Evolutionary conservation across 345 rosid genomes (phyloP), one percentile per base, ranked within the genome.

Genomic region (Acer negundo): DNA sequence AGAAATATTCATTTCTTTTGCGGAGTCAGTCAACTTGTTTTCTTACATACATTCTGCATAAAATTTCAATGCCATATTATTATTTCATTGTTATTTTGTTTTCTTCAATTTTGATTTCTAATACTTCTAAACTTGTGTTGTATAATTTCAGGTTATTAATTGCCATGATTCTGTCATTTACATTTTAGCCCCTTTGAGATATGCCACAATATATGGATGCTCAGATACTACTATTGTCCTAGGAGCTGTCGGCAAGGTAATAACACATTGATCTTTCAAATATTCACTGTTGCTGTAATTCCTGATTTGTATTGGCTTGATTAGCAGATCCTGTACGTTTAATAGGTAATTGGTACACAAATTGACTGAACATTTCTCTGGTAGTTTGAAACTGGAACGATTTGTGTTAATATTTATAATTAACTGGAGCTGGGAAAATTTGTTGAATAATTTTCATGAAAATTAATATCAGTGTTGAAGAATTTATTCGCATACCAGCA

Each of bases 201-300:
- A 94, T 82, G 94, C 93, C 56, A 94, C 97, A 17, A 73, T 97
- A 66, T 93, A 97, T 81, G 99, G 99, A 83, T 94, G 97, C 87
- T 97, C 99, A 64, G 99, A 94, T 82, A 80, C 98, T 63, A 97
- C 99, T 65, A 89, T 97, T 79, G 89, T 97, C 84, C 88, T 97
- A 79, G 99, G 99, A 85, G 98, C 99, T 72, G 96, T 93, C 80
- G 99, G 99, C 85, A 97, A 97, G 99, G 99, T 97, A 87, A 75
- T 70, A 40, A 55, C 35, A 67, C 2, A 70, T 65, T 74, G 38
- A 40, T 64, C 72, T 69, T 58, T 66, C 12, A 7, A 63, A 40
- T 74, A 8, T 66, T 70, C 16, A 67, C 28, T 62, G 62, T 58
- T 67, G 63, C 49, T 17, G 35, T 62, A 49, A 51, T 38, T 28